Conservation (phyloP, 2,329 filamentous ascomycete species). For the Nothophaeocryptopus gaeumannii region DNA sequence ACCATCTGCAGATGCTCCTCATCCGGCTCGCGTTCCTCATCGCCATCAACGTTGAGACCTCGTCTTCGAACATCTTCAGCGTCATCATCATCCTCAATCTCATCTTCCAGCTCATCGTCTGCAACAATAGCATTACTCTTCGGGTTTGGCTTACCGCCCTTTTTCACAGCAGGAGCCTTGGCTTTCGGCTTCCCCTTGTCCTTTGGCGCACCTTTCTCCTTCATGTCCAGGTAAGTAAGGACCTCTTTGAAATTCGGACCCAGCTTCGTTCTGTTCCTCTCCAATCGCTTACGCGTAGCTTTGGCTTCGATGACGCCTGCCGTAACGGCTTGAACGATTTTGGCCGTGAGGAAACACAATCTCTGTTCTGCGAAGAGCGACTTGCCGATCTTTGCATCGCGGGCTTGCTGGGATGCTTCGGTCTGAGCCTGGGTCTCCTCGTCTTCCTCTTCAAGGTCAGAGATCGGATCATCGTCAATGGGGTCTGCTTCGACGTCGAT, state of each 20-base stretch:
- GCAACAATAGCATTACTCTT: constrained; percentile 44
- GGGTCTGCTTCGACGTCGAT: constrained; percentile 43
- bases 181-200: constrained; percentile 41
- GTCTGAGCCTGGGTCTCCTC: constrained; percentile 42
- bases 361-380: constrained; percentile 77
- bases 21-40: constrained; percentile 16
- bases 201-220: constrained; percentile 52
- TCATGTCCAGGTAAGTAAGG: constrained; percentile 71
- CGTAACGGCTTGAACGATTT: constrained; percentile 76
- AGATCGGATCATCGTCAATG: constrained; percentile 27
- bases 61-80: constrained; percentile 36
- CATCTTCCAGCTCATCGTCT: constrained; percentile 40
- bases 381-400: constrained; percentile 52
- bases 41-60: neutral
- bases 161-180: constrained; percentile 34
- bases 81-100: constrained; percentile 44
- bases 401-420: constrained; percentile 56
- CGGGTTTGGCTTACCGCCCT: constrained; percentile 38
- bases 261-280: constrained; percentile 75
- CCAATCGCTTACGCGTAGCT: constrained; percentile 66
- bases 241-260: constrained; percentile 85
- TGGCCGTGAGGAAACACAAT: constrained; percentile 80
- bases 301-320: constrained; percentile 69
- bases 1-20: constrained; percentile 34
- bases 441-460: constrained; percentile 40